phyloP scores from a whole-genome alignment of 129 eudicot genomes.

The Daucus carota region DH1_v3.0 NC_030382.2:58517001-58517500 shows the following conservation, averaged over 20 bases:
- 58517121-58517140: background rate
- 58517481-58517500: conserved; percentile 99
- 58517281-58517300: background rate
- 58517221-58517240: conserved; percentile 87
- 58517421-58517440: conserved; percentile 70
- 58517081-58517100: background rate
- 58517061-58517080: background rate
- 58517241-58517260: conserved; percentile 48
- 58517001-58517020: background rate
- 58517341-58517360: background rate
- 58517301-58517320: background rate
- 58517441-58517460: conserved; percentile 78
- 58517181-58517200: background rate
- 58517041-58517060: background rate
- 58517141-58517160: background rate
- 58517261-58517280: conserved; percentile 43
- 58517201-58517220: conserved; percentile 95
- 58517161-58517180: background rate
- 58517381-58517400: background rate
- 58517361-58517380: background rate
- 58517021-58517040: background rate
- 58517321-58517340: background rate
- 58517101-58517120: background rate
- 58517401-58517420: background rate
- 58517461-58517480: conserved; percentile 75